A percentile compares a stretch with the other conserved stretches of the same genome.
These are phyloP conservation scores for Dendrobium chrysotoxum DNA, from an alignment of 106 monocot genomes.

Conservation along the genomic window DNA sequence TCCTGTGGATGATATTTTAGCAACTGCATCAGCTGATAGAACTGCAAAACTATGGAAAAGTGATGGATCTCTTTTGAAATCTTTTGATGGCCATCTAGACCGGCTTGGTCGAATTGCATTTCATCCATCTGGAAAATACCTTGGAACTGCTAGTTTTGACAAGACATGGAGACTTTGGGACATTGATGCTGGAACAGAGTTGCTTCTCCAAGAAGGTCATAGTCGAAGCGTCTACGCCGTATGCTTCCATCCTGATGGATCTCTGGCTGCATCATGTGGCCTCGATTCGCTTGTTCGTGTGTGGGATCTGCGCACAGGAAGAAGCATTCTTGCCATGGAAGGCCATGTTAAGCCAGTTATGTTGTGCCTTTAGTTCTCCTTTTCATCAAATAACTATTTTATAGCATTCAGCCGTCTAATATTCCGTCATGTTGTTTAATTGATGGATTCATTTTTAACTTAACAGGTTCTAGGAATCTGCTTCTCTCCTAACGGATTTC, in stretches of 20 bases:
- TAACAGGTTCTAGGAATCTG: constrained; percentile 69
- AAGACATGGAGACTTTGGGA: constrained; percentile 99
- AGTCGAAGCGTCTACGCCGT: constrained; percentile 81
- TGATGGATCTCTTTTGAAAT: constrained; percentile 52
- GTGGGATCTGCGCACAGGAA: constrained; percentile 91
- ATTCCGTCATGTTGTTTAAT: background rate
- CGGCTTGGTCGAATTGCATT: constrained; percentile 84
- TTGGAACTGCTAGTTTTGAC: constrained; percentile 94
- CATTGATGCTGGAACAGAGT: constrained; percentile 60
- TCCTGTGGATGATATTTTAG: constrained; percentile 55
- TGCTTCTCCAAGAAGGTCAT: constrained; percentile 92
- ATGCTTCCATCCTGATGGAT: constrained; percentile 91
- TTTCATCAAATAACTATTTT: too few relatives aligned
- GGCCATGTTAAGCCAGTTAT: constrained; percentile 93
- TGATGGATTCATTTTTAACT: background rate
- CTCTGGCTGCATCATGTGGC: constrained; percentile 85
- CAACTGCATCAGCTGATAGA: constrained; percentile 86
- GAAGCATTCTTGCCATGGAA: constrained; percentile 80
- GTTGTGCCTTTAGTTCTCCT: background rate
- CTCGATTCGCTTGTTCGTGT: constrained; percentile 89
- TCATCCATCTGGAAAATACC: constrained; percentile 89
- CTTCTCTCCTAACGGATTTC: constrained; percentile 94
- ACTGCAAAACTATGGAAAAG: constrained; percentile 83
- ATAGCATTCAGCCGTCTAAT: too few relatives aligned
- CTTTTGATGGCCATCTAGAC: constrained; percentile 80